phyloP scores from a whole-genome alignment of 495 filamentous ascomycete species.

The Hypoxylon perforatum region DNA sequence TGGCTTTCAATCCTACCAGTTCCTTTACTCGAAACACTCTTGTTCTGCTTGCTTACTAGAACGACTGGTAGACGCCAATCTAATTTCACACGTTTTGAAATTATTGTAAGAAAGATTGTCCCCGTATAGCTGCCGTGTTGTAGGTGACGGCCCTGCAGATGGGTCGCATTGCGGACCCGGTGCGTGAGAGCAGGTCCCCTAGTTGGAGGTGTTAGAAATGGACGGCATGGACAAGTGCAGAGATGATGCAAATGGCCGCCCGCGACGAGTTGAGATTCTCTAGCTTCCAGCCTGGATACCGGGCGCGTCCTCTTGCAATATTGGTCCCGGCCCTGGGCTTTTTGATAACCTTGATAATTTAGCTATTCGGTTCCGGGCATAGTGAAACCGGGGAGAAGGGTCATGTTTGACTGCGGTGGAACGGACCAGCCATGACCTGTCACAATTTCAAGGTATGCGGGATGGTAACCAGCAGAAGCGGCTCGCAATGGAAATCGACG shows the following conservation, averaged over 20 bases:
- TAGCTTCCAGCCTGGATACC: background rate
- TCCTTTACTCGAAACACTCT: constrained; percentile 22
- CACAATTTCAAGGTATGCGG: constrained; percentile 14
- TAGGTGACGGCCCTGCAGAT: constrained; percentile 25
- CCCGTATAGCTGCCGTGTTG: constrained; percentile 15
- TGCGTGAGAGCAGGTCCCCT: constrained; percentile 22
- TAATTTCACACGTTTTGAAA: constrained; percentile 13
- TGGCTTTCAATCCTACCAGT: constrained; percentile 12
- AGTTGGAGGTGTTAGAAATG: constrained; percentile 24
- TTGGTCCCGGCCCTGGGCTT: constrained; percentile 11
- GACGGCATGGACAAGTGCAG: constrained; percentile 20
- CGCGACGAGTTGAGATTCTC: constrained; percentile 8
- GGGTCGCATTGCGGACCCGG: constrained; percentile 24
- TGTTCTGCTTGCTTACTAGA: constrained; percentile 14
- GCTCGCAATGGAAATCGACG: background rate
- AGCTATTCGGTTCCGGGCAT: constrained; percentile 35
- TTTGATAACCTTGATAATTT: constrained; percentile 1
- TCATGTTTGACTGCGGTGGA: constrained; percentile 34
- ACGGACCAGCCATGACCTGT: constrained; percentile 27
- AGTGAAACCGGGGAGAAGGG: constrained; percentile 32
- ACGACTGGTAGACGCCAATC: constrained; percentile 11
- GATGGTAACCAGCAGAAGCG: constrained; percentile 4
- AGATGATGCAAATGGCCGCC: constrained; percentile 39
- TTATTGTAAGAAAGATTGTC: constrained; percentile 4
- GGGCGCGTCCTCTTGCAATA: background rate